Base-by-base conservation (phyloP, 306 rosid species). In the Vigna angularis region DNA sequence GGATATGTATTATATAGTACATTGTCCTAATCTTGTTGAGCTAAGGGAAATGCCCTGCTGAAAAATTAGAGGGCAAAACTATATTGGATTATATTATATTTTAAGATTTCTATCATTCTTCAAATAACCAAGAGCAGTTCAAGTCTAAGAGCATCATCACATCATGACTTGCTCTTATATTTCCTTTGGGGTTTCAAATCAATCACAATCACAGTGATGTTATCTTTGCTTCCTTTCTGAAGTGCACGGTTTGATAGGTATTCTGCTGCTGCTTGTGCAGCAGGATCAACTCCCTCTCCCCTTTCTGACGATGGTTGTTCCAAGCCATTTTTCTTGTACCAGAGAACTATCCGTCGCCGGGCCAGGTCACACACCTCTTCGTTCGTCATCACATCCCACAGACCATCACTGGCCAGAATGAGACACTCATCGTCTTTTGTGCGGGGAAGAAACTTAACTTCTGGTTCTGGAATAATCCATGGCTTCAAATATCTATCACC, bases 221-320 rank as follows among this genome's bases (percentile, higher is more conserved):
- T 93, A 77, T 93, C 98, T 78, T 79, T 79, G 78, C 83, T 79
- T 71, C 83, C 83, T 79, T 79, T 79, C 28, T 79, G 83, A 17
- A 79, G 88, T 5, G 98, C 98, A 3, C 96, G 93, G 82, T 80
- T 90, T 2, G 93, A 86, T 59, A 93, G 91, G 73, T 64, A 85
- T 81, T 93, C 98, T 0, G 96, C 98, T 0, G 98, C 98, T 3
- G 98, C 98, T 88, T 93, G 98, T 22, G 98, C 94, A 4, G 98
- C 98, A 3, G 93, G 97, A 74, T 93, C 97, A 50, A 83, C 76
- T 38, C 86, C 96, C 18, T 86, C 84, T 2, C 93, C 91, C 70
- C 91, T 90, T 75, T 88, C 92, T 6, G 77, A 66, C 16, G 68
- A 62, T 28, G 90, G 82, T 75, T 79, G 83, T 59, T 87, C 45